Base-by-base conservation (phyloP, 345 rosid genomes). In the Acer yangbiense region DNA sequence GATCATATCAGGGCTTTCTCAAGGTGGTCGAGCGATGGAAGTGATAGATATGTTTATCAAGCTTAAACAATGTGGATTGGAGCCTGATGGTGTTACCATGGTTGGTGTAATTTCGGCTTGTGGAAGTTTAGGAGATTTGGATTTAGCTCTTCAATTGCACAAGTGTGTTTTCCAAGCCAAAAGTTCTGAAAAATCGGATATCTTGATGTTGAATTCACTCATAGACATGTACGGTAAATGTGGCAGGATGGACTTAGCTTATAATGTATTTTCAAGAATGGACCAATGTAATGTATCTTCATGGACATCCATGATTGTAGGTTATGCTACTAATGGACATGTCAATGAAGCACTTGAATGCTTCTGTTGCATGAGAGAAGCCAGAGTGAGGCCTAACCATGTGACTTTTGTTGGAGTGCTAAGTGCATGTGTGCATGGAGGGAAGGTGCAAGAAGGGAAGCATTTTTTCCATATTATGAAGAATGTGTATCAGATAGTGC, bases 401-500 rank as follows among this genome's bases (percentile, higher is more conserved):
- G 89, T 92, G 54, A 95, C 99, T 0, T 93, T 95, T 41, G 79
- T 92, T 3, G 98, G 97, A 23, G 88, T 93, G 6, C 86, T 95
- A 23, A 87, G 88, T 58, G 97, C 97, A 35, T 93, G 99, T 21
- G 97, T 91, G 55, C 99, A 93, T 25, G 98, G 96, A 1, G 99
- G 96, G 21, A 85, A 72, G 77, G 96, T 95, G 65, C 82, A 82
- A 75, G 90, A 91, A 75, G 99, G 98, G 55, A 88, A 77, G 72
- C 57, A 54, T 14, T 93, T 84, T 71, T 92, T 93, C 55, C 82
- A 67, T 1, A 83, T 81, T 89, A 93, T 92, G 97, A 86, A 73
- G 84, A 85, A 82, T 17, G 85, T 69, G 3, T 92, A 88, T 74
- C 82, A 81, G 16, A 76, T 90, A 74, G 76, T 67, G 77, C 94